These are phyloP conservation scores for Aspergillus unguis DNA, from an alignment of 2,329 filamentous ascomycete genomes.

Conservation along the genomic window DNA sequence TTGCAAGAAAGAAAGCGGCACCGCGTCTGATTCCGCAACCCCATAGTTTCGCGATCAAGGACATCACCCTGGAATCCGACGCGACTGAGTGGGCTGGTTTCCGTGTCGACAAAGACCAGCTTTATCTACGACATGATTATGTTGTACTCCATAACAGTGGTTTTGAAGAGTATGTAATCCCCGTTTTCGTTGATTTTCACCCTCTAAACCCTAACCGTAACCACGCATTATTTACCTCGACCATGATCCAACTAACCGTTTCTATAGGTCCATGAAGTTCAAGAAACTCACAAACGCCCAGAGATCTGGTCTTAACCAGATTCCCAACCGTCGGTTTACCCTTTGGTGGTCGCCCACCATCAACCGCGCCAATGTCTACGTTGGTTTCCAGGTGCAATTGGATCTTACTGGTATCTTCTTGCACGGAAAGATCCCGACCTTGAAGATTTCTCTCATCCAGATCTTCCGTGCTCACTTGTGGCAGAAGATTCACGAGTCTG, in stretches of 20 bases:
- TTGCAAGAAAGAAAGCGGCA: conserved; percentile 6
- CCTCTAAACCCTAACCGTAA: background rate
- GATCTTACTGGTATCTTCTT: conserved; percentile 98
- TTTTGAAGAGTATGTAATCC: conserved; percentile 42
- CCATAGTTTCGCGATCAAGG: conserved; percentile 40
- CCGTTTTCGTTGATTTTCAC: background rate
- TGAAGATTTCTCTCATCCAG: conserved; percentile 97
- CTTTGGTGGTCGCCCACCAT: conserved; percentile 96
- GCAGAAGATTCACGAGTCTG: conserved; percentile 99
- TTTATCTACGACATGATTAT: conserved; percentile 51
- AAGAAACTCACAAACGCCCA: conserved; percentile 99
- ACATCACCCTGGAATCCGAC: conserved; percentile 44
- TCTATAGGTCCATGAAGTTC: conserved; percentile 73
- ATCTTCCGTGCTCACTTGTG: conserved; percentile 99
- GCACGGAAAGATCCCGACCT: conserved; percentile 95
- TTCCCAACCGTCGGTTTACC: conserved; percentile 96
- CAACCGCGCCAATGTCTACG: conserved; percentile 94
- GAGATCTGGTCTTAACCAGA: conserved; percentile 93
- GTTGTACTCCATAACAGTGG: conserved; percentile 50
- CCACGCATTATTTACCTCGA: background rate
- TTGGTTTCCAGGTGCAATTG: conserved; percentile 98
- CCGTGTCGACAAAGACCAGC: conserved; percentile 50
- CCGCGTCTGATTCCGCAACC: conserved; percentile 24
- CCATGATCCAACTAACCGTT: background rate
- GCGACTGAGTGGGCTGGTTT: conserved; percentile 51